A percentile compares a stretch with the other conserved stretches of the same genome.
Conservation (phyloP, 2,329 filamentous ascomycete genomes). For the Colletotrichum coccodes region DNA sequence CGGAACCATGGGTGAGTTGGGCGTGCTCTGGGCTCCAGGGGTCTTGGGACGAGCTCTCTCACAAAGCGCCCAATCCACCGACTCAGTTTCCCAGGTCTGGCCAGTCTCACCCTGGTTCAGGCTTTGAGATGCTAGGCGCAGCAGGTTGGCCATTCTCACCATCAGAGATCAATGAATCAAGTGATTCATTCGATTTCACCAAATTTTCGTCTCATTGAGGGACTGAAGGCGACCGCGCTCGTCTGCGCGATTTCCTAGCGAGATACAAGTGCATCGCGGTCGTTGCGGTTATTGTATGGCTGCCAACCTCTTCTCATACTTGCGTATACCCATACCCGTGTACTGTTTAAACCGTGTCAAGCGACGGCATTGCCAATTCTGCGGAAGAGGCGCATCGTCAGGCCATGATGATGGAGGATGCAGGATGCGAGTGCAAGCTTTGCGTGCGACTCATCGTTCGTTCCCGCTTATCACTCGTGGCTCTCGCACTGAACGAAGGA, state of each 20-base stretch:
- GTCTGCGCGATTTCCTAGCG: not conserved
- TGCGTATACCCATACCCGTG: too few species aligned
- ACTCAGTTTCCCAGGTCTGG: slow-evolving; percentile 3
- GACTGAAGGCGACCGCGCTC: not conserved
- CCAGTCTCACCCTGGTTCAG: not conserved
- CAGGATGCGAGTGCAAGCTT: too few species aligned
- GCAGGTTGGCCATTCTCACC: not conserved
- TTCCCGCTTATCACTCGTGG: not conserved
- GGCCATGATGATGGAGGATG: not conserved
- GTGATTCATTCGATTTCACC: not conserved
- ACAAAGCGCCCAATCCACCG: slow-evolving; percentile 2
- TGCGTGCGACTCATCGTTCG: not conserved
- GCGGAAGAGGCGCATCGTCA: not conserved
- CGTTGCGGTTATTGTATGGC: not conserved
- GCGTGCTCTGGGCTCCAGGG: not conserved
- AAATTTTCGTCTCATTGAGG: not conserved
- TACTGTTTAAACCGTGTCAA: not conserved
- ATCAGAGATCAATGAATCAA: slow-evolving; percentile 2
- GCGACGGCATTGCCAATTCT: not conserved
- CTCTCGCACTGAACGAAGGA: not conserved
- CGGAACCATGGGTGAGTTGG: not conserved
- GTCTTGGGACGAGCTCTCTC: not conserved
- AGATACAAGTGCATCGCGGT: not conserved
- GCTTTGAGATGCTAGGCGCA: not conserved
- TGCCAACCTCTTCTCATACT: not conserved